Conservation (phyloP, 495 filamentous ascomycete species). For the Penicillium canescens region DNA sequence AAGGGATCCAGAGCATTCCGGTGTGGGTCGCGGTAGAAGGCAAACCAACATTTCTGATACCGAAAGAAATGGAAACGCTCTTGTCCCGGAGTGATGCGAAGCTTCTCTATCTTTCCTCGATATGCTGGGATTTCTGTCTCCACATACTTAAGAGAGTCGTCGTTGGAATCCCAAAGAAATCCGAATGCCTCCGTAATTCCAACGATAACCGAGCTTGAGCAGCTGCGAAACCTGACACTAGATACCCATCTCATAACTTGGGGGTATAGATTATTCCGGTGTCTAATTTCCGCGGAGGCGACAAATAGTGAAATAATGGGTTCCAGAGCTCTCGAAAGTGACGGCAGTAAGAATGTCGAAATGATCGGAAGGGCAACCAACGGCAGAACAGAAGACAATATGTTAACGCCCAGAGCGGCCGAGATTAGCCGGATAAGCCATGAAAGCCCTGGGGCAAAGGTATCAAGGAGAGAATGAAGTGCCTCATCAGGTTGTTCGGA, state of each 20-base stretch:
- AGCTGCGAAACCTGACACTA: not conserved
- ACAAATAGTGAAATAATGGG: not conserved
- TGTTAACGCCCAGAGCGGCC: not conserved
- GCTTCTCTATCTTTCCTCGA: too few species aligned
- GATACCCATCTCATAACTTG: constrained; percentile 1
- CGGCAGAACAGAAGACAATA: not conserved
- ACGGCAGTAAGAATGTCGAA: constrained; percentile 4
- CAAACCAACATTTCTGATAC: too few species aligned
- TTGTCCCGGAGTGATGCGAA: too few species aligned
- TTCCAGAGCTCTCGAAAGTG: not conserved
- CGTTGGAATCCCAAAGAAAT: constrained; percentile 1
- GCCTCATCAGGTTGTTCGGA: not conserved
- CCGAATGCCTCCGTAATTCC: constrained; percentile 1
- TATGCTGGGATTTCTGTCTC: not conserved
- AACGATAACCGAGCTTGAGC: not conserved
- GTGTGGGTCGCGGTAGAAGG: too few species aligned
- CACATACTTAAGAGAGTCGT: not conserved
- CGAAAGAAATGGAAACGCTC: too few species aligned
- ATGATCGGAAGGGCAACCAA: not conserved
- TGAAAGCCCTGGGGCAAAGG: not conserved
- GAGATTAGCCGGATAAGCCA: constrained; percentile 1
- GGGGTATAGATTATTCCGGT: constrained; percentile 4
- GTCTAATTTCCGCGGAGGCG: not conserved
- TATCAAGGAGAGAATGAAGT: constrained; percentile 1
- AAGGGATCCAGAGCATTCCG: too few species aligned